These are phyloP conservation scores for Suillus cothurnatus DNA, from an alignment of 768 basidiomycete species.

Conservation along the genomic window DNA sequence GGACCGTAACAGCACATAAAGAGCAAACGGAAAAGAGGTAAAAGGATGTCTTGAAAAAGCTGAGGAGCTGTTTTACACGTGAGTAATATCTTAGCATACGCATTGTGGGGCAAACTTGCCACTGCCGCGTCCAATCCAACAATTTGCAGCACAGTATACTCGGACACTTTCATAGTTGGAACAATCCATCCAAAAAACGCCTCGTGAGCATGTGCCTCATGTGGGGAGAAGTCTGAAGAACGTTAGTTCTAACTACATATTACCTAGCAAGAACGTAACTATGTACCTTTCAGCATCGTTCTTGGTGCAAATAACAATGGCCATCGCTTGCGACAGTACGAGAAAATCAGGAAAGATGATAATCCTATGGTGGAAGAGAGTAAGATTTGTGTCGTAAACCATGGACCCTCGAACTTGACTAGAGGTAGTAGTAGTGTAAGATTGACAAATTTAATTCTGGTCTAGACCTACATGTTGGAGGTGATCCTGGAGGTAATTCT, in stretches of 20 bases:
- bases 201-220: slow-evolving; percentile 85
- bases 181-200: slow-evolving; percentile 97
- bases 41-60: slow-evolving; percentile 95
- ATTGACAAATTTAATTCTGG: slow-evolving; percentile 2
- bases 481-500: slow-evolving; percentile 60
- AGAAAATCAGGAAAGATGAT: slow-evolving; percentile 83
- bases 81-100: not conserved
- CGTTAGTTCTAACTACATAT: slow-evolving; percentile 9
- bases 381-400: slow-evolving; percentile 90
- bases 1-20: slow-evolving; percentile 74
- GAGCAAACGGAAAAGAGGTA: slow-evolving; percentile 88
- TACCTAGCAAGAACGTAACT: not conserved
- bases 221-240: slow-evolving; percentile 83
- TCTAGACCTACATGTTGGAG: slow-evolving; percentile 56
- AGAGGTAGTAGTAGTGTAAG: slow-evolving; percentile 14
- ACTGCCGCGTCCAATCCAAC: slow-evolving; percentile 97
- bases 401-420: slow-evolving; percentile 90
- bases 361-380: slow-evolving; percentile 81
- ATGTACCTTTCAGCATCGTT: slow-evolving; percentile 89
- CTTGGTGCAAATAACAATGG: slow-evolving; percentile 89
- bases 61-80: slow-evolving; percentile 66
- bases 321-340: slow-evolving; percentile 85
- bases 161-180: slow-evolving; percentile 87
- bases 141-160: slow-evolving; percentile 92
- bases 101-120: slow-evolving; percentile 47